phyloP scores from a whole-genome alignment of 768 basidiomycete species.

The Dentipellis fragilis region DNA sequence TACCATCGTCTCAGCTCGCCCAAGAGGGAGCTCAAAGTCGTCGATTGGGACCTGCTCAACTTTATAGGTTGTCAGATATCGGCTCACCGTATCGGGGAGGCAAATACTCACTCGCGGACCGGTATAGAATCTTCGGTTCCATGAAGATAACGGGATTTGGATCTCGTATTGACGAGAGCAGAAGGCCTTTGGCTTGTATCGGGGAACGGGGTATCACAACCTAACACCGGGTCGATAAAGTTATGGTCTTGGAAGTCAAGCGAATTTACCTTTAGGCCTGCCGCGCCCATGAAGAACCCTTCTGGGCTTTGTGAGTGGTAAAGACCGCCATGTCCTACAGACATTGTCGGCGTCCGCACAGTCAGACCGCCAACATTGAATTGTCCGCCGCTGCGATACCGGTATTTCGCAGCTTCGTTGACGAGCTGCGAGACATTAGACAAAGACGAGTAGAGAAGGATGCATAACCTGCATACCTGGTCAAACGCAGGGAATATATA shows the following conservation, averaged over 20 bases:
- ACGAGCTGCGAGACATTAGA: conserved; percentile 46
- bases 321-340: conserved; percentile 83
- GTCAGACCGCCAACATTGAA: conserved; percentile 79
- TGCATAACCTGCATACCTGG: conserved; percentile 41
- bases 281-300: conserved; percentile 86
- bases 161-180: conserved; percentile 81
- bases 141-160: conserved; percentile 93
- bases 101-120: conserved; percentile 56
- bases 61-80: conserved; percentile 16
- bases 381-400: conserved; percentile 81
- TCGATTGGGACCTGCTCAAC: conserved; percentile 90
- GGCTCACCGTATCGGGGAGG: not conserved
- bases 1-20: conserved; percentile 66
- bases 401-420: conserved; percentile 89
- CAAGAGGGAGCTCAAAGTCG: conserved; percentile 79
- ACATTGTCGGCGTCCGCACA: conserved; percentile 80
- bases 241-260: not conserved
- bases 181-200: conserved; percentile 89
- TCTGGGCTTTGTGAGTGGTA: conserved; percentile 96
- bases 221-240: conserved; percentile 11
- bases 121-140: conserved; percentile 91
- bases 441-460: too few species aligned
- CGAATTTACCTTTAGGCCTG: conserved; percentile 67
- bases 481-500: conserved; percentile 95
- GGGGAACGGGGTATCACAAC: conserved; percentile 92